phyloP scores from a whole-genome alignment of 352 stramenopile genomes.

The Blastocystis sp. region DNA sequence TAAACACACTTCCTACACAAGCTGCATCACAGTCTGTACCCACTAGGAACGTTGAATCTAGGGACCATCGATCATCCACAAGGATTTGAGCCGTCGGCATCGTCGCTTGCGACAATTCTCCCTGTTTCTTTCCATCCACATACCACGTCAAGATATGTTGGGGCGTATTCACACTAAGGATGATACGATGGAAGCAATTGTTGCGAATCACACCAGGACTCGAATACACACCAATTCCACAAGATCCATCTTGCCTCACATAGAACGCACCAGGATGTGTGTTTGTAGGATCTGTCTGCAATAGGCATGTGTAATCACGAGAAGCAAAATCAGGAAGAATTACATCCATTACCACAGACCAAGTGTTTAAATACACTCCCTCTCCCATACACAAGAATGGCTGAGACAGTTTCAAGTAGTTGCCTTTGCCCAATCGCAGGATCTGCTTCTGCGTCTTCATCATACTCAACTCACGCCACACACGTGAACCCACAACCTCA shows the following conservation, averaged over 20 bases:
- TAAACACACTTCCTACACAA: slow-evolving; percentile 8
- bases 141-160: slow-evolving; percentile 33
- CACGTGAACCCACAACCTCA: neutral
- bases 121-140: slow-evolving; percentile 52
- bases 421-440: neutral
- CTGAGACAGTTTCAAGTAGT: neutral
- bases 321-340: slow-evolving; percentile 1
- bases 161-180: neutral
- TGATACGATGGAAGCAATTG: slow-evolving; percentile 53
- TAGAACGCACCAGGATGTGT: slow-evolving; percentile 51
- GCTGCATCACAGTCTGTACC: slow-evolving; percentile 19
- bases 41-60: slow-evolving; percentile 35
- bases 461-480: slow-evolving; percentile 1
- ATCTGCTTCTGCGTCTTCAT: slow-evolving; percentile 44
- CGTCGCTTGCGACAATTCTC: neutral
- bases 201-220: neutral
- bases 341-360: slow-evolving; percentile 48
- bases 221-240: slow-evolving; percentile 56
- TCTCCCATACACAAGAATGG: slow-evolving; percentile 2
- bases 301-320: slow-evolving; percentile 15
- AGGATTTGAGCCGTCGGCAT: neutral
- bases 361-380: slow-evolving; percentile 57
- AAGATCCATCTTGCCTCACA: slow-evolving; percentile 22
- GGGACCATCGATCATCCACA: slow-evolving; percentile 56
- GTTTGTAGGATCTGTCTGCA: slow-evolving; percentile 54